Base-by-base conservation (phyloP, 441 rosid species). In the Erodium trifolium region DNA sequence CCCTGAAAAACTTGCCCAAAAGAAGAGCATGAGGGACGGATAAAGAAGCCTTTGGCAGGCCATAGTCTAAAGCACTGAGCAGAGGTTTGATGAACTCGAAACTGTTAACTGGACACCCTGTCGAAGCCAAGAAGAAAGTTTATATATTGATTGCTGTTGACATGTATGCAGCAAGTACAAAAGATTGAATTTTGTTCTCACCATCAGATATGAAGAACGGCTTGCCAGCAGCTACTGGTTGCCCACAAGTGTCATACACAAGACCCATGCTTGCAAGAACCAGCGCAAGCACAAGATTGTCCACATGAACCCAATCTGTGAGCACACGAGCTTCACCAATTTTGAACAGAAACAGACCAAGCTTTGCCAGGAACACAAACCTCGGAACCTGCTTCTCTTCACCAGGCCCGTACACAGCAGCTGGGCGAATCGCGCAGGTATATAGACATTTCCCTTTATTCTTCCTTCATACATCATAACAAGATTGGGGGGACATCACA, bases 191-290 rank as follows among this genome's bases (percentile, higher is more conserved):
- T 49, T 69, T 60, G 29, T 5, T 16, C 70, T 75, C 85, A 90
- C 98, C 97, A 75, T 93, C 97, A 47, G 94, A 91, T 73, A 89
- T 86, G 57, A 93, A 91, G 79, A 91, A 91, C 17, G 96, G 88
- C 76, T 91, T 93, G 70, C 97, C 97, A 79, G 92, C 90, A 73
- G 97, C 99, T 2, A 88, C 81, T 1, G 96, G 90, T 13, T 74
- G 84, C 9, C 86, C 87, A 13, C 88, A 90, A 81, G 91, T 83
- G 79, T 88, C 85, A 76, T 91, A 90, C 79, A 88, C 74, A 66
- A 91, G 95, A 63, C 92, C 96, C 99, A 89, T 88, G 78, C 99
- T 89, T n/a, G 96, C 95, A 77, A 87, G 69, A 66, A 91, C 73
- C 66, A 91, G 78, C 3, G 96, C 93, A 67, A 91, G 82, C 59